Evolutionary conservation across 2,329 filamentous ascomycete genomes (phyloP).

Genomic region (Xylariaceae sp.): DNA sequence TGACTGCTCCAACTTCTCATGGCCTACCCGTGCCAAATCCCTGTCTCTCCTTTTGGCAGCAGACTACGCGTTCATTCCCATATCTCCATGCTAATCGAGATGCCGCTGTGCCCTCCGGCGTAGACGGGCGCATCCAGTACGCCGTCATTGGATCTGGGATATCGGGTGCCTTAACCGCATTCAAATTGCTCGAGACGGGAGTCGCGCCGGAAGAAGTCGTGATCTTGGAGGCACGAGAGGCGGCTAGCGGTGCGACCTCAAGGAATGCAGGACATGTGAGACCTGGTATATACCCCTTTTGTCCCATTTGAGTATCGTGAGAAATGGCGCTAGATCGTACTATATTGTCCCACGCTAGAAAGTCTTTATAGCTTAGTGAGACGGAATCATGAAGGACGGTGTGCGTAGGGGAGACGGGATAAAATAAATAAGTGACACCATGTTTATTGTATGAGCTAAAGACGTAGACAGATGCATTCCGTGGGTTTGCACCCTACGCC

Average conservation of each 20-base stretch:
- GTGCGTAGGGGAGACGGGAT: too few species aligned
- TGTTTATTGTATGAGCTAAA: neutral
- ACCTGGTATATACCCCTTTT: conserved; percentile 31
- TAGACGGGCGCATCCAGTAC: conserved; percentile 33
- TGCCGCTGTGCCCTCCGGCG: conserved; percentile 31
- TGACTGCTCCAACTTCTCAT: neutral
- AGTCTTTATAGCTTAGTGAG: neutral
- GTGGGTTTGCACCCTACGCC: conserved; percentile 49
- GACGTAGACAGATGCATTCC: conserved; percentile 43
- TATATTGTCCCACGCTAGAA: neutral
- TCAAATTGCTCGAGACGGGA: conserved; percentile 42
- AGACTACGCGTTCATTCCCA: conserved; percentile 46
- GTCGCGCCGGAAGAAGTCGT: conserved; percentile 39
- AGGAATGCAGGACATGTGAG: conserved; percentile 49
- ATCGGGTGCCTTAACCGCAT: conserved; percentile 44
- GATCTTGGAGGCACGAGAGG: conserved; percentile 48
- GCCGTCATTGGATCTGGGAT: conserved; percentile 48
- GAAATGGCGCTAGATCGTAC: neutral
- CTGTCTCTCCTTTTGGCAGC: conserved; percentile 45
- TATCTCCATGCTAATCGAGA: conserved; percentile 44
- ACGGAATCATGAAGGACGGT: neutral
- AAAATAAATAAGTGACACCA: neutral
- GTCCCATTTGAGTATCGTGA: neutral
- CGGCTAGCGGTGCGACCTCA: conserved; percentile 46
- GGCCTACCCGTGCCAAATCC: conserved; percentile 29